These are phyloP conservation scores for Artemisia tridentata DNA, from an alignment of 129 eudicot species.

Conservation along the genomic window DNA sequence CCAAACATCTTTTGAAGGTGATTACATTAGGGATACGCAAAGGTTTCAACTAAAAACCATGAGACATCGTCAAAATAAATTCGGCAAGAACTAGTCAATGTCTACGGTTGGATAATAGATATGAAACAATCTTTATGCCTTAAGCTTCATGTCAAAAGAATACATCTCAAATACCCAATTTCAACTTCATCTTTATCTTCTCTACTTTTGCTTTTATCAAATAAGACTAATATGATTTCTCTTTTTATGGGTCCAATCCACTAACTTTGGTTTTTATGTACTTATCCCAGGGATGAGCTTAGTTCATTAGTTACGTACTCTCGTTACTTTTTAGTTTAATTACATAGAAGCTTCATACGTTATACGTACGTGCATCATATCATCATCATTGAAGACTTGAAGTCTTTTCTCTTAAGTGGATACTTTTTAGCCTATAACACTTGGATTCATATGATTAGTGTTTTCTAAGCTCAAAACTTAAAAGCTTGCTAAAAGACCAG, in stretches of 20 bases:
- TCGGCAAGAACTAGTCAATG: not conserved
- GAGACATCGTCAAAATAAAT: slow-evolving; percentile 4
- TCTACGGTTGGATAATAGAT: slow-evolving; percentile 10
- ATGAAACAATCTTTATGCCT: slow-evolving; percentile 17
- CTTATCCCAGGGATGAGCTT: slow-evolving; percentile 23
- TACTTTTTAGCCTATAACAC: slow-evolving; percentile 12
- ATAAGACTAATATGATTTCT: slow-evolving; percentile 22
- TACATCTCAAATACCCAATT: slow-evolving; percentile 23
- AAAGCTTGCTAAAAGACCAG: not conserved
- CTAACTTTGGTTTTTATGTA: slow-evolving; percentile 25
- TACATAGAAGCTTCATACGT: slow-evolving; percentile 29
- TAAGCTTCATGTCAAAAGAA: slow-evolving; percentile 9
- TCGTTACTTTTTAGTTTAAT: no score
- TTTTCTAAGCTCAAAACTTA: not conserved
- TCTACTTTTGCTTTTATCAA: slow-evolving; percentile 31
- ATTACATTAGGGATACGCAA: not conserved
- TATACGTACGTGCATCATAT: slow-evolving; percentile 8
- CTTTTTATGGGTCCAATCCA: slow-evolving; percentile 39
- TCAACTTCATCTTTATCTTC: slow-evolving; percentile 34
- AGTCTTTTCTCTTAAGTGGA: slow-evolving; percentile 18
- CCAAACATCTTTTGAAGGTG: slow-evolving; percentile 1
- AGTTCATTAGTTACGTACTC: slow-evolving; percentile 12
- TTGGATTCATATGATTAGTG: slow-evolving; percentile 24
- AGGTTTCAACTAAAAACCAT: not conserved
- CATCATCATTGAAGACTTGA: not conserved